Evolutionary conservation across 73 alveolate genomes (phyloP).

Genomic region (Paraurostyla sp.): DNA sequence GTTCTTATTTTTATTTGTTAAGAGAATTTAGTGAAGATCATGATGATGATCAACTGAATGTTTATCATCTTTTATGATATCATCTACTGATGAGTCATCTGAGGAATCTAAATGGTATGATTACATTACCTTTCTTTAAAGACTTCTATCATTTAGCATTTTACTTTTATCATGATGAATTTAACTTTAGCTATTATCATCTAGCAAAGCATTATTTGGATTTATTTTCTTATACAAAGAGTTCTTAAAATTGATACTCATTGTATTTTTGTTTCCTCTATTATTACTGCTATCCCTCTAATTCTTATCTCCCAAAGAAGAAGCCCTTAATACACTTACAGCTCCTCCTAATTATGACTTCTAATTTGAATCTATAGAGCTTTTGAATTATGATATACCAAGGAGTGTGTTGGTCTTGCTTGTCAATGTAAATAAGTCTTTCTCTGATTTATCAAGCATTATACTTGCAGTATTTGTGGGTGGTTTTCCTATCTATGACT

Average conservation of each 20-base stretch:
- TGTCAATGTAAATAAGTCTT: conserved; percentile 19
- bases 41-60: too few relatives aligned
- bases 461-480: neutral
- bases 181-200: conserved; percentile 27
- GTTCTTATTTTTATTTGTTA: neutral
- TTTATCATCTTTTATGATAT: neutral
- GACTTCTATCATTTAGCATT: conserved; percentile 19
- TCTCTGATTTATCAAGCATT: conserved; percentile 27
- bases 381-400: conserved; percentile 27
- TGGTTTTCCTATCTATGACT: neutral
- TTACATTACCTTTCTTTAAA: conserved; percentile 14
- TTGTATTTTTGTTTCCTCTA: conserved; percentile 8
- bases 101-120: conserved; percentile 16
- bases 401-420: conserved; percentile 42
- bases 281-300: neutral
- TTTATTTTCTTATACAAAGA: conserved; percentile 26
- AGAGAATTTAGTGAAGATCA: too few relatives aligned
- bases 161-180: conserved; percentile 10
- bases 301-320: conserved; percentile 24
- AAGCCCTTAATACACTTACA: conserved; percentile 10
- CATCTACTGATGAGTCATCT: neutral
- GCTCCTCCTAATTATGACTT: neutral
- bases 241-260: conserved; percentile 54
- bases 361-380: conserved; percentile 5
- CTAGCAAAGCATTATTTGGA: neutral